Evolutionary conservation across 1,284 basidiomycete species (phyloP).

Genomic region (Chondrostereum purpureum): DNA sequence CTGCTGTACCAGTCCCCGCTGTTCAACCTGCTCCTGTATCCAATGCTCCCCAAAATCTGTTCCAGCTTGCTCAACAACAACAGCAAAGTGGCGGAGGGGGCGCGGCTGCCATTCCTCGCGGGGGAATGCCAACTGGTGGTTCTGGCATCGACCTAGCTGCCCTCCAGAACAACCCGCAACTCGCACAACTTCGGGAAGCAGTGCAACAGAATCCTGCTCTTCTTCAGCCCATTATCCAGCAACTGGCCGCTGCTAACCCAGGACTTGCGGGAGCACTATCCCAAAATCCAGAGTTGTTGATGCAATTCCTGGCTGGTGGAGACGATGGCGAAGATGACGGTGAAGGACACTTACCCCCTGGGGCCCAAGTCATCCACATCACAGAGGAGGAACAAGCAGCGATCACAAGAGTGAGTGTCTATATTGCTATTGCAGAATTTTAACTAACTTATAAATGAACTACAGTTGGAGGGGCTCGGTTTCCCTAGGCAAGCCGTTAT

Average conservation of each 20-base stretch:
- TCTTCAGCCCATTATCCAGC: constrained; percentile 78
- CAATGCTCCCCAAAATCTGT: constrained; percentile 62
- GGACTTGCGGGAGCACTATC: constrained; percentile 61
- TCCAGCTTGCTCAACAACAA: constrained; percentile 75
- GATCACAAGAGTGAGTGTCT: constrained; percentile 76
- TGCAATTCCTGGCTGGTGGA: constrained; percentile 53
- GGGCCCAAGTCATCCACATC: constrained; percentile 67
- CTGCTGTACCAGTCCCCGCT: constrained; percentile 26
- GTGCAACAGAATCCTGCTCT: constrained; percentile 73
- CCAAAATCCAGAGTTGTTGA: constrained; percentile 66
- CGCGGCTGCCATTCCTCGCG: constrained; percentile 25
- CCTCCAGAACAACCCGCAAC: constrained; percentile 55
- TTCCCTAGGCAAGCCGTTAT: constrained; percentile 75
- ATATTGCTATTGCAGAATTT: constrained; percentile 13
- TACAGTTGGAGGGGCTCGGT: constrained; percentile 77
- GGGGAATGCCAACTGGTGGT: constrained; percentile 25
- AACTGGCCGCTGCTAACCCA: constrained; percentile 73
- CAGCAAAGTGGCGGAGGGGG: constrained; percentile 37
- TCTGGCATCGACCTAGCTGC: constrained; percentile 43
- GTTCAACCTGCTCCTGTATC: constrained; percentile 28
- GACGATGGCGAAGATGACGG: constrained; percentile 40
- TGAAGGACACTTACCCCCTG: constrained; percentile 48
- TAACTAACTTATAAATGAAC: constrained; percentile 11
- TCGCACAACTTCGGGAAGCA: constrained; percentile 64
- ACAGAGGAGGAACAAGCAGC: constrained; percentile 83